phyloP scores from a whole-genome alignment of 2,329 filamentous ascomycete species.

The Nannizzia gypsea region DNA sequence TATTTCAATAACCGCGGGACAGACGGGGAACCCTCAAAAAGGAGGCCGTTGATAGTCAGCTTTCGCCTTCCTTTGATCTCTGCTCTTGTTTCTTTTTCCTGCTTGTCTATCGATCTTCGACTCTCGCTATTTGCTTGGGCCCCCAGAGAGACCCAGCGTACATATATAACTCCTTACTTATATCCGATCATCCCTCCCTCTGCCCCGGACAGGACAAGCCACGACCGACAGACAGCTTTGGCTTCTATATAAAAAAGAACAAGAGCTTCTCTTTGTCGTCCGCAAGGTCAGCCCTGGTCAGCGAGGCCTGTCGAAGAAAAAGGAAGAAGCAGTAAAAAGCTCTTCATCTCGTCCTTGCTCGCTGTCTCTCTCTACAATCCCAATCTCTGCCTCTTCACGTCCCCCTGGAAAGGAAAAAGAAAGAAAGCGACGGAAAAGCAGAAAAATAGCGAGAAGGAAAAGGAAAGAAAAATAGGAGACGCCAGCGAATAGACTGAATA shows the following conservation, averaged over 20 bases:
- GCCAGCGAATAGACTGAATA: neutral
- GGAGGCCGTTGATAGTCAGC: neutral
- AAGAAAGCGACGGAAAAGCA: neutral
- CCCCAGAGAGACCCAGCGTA: neutral
- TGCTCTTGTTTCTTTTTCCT: too few relatives aligned
- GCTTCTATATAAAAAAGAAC: too few relatives aligned
- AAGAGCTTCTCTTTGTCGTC: neutral
- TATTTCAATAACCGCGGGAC: neutral
- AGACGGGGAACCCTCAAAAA: neutral
- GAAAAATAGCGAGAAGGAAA: neutral
- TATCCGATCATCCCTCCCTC: too few relatives aligned
- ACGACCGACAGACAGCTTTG: too few relatives aligned
- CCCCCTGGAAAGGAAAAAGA: neutral
- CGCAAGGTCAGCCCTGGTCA: neutral
- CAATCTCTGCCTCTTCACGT: neutral
- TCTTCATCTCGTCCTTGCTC: neutral
- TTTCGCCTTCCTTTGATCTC: neutral
- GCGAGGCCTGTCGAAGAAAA: neutral
- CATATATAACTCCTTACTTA: too few relatives aligned
- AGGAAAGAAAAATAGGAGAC: neutral
- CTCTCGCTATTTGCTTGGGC: neutral
- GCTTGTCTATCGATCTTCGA: too few relatives aligned
- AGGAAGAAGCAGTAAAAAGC: neutral
- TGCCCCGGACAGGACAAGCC: too few relatives aligned
- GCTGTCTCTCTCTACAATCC: neutral